A percentile compares a stretch with the other conserved stretches of the same genome.
phyloP scores from a whole-genome alignment of 306 rosid genomes.

The Lablab purpureus region DNA sequence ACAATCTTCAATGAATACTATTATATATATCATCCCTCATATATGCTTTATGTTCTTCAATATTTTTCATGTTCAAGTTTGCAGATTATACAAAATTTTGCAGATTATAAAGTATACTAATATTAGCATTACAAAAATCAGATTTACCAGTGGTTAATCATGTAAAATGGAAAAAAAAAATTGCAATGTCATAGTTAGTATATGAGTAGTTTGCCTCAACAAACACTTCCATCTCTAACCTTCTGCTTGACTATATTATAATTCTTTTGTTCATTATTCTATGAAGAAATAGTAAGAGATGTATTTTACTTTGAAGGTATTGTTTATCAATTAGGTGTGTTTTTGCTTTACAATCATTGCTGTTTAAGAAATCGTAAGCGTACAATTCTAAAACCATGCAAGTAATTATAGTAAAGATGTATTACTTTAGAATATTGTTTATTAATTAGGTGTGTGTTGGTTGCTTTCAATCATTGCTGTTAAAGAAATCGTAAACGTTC shows the following conservation, averaged over 20 bases:
- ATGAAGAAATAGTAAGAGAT: neutral
- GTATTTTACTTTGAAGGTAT: neutral
- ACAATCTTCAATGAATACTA: neutral
- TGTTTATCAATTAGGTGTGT: conserved; percentile 1
- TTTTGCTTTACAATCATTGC: conserved; percentile 34
- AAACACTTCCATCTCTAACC: conserved; percentile 2
- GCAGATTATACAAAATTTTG: no score
- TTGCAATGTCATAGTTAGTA: neutral
- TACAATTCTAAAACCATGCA: conserved; percentile 37
- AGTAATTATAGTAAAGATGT: conserved; percentile 8
- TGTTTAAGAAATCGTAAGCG: conserved; percentile 24
- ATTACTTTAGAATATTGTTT: conserved; percentile 13
- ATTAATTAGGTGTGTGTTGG: conserved; percentile 26
- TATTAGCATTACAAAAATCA: neutral
- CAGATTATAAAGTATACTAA: neutral
- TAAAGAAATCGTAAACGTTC: neutral
- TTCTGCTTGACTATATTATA: neutral
- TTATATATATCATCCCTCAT: neutral
- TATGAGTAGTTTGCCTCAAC: neutral
- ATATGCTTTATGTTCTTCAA: neutral
- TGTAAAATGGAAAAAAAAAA: neutral
- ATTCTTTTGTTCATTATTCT: neutral
- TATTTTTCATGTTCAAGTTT: conserved; percentile 1
- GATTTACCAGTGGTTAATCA: neutral
- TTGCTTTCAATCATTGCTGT: conserved; percentile 4